Evolutionary conservation across 768 basidiomycete genomes (phyloP).

Genomic region (Pisolithus microcarpus): DNA sequence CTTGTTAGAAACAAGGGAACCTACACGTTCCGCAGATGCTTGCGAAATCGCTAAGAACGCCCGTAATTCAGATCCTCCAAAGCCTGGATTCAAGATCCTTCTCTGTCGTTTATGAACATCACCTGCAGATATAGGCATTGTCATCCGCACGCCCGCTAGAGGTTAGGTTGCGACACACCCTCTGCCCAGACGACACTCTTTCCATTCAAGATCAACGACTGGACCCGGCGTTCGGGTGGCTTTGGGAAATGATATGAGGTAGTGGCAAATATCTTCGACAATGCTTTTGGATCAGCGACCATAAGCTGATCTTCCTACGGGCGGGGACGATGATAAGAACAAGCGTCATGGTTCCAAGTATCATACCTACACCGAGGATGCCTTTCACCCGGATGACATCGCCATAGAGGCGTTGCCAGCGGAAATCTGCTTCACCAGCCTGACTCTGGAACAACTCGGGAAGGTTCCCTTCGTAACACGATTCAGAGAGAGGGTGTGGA

Average conservation of each 20-base stretch:
- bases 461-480: slow-evolving; percentile 23
- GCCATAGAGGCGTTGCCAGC: slow-evolving; percentile 27
- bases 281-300: slow-evolving; percentile 42
- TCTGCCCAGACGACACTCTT: slow-evolving; percentile 35
- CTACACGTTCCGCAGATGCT: slow-evolving; percentile 25
- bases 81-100: slow-evolving; percentile 49
- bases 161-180: slow-evolving; percentile 20
- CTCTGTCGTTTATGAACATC: slow-evolving; percentile 48
- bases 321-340: slow-evolving; percentile 5
- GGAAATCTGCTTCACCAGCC: slow-evolving; percentile 20
- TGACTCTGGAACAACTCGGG: slow-evolving; percentile 22
- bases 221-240: slow-evolving; percentile 18
- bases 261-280: slow-evolving; percentile 34
- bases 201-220: slow-evolving; percentile 20
- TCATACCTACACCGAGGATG: slow-evolving; percentile 18
- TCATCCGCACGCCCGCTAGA: slow-evolving; percentile 5
- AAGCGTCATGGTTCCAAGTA: neutral
- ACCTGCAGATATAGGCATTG: slow-evolving; percentile 11
- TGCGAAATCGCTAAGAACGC: slow-evolving; percentile 45
- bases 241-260: slow-evolving; percentile 39
- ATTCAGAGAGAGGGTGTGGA: neutral
- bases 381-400: slow-evolving; percentile 23
- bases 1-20: neutral
- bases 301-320: slow-evolving; percentile 40
- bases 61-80: slow-evolving; percentile 44